Base-by-base conservation (phyloP, 441 rosid genomes). In the Euphorbia celastroides region DNA sequence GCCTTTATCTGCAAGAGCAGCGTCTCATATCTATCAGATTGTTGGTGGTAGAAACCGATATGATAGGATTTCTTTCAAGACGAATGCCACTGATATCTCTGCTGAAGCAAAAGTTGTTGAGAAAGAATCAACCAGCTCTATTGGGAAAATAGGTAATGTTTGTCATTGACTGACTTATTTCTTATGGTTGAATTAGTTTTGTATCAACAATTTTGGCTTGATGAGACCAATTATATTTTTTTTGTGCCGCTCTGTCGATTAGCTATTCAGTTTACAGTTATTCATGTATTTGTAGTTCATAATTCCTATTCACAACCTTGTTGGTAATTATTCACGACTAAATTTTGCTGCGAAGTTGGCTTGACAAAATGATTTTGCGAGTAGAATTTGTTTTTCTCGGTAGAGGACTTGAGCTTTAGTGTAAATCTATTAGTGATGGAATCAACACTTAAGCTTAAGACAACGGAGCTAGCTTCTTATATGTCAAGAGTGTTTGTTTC, bases 121-220 rank as follows among this genome's bases (percentile, higher is more conserved):
- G 76, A 79, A 83, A 81, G 87, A 85, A 69, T 66, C 88, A 50
- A 75, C 67, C 65, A 7, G 63, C 58, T 72, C 12, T 30, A 16
- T 26, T 67, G 82, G 81, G 60, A 81, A 79, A 72, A 70, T 78
- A 42, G 96, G 96, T 92, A 80, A 72, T 13, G 65, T 13, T 66
- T 28, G n/a, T n/a, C n/a, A n/a, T n/a, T 16, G 23, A 13, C 36
- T 36, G 7, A 30, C 59, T 66, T 59, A 51, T 3, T 6, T 6
- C 7, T 60, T 27, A 7, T 13, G 31, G 2, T 31, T 14, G 20
- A 59, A 10, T 11, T 67, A 42, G 9, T 32, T 60, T 59, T 56
- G 48, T 66, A 20, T 42, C 10, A 22, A 34, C 30, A 56, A 17
- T 42, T 11, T 16, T 41, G 19, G 19, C 22, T 38, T 60, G 65